Evolutionary conservation across 129 eudicot genomes (phyloP).

Genomic region (Silybum marianum): DNA sequence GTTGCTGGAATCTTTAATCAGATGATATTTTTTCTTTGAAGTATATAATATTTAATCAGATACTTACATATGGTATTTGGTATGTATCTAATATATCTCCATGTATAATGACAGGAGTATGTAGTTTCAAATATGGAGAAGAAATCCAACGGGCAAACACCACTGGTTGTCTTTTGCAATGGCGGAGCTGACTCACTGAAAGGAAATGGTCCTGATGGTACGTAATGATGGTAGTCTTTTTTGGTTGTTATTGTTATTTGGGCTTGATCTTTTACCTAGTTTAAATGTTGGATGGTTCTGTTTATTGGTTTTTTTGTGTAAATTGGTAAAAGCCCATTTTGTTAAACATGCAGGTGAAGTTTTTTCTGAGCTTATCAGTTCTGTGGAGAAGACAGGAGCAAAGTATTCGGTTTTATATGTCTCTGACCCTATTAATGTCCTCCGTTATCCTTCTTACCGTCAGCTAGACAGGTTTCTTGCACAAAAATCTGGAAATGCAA

Average conservation of each 20-base stretch:
- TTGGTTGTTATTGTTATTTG: not conserved
- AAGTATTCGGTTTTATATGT: conserved; percentile 76
- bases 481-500: conserved; percentile 61
- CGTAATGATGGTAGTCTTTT: conserved; percentile 1
- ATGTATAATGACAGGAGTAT: conserved; percentile 53
- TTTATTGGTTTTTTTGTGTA: not conserved
- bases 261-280: not conserved
- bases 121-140: conserved; percentile 58
- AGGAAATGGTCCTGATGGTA: conserved; percentile 64
- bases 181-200: conserved; percentile 39
- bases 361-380: conserved; percentile 61
- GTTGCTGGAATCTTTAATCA: conserved; percentile 4
- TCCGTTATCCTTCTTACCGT: conserved; percentile 50
- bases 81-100: conserved; percentile 12
- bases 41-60: conserved; percentile 8
- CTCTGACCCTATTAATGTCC: conserved; percentile 66
- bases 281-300: not conserved
- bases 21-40: no score
- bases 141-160: conserved; percentile 47
- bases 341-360: conserved; percentile 59
- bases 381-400: conserved; percentile 69
- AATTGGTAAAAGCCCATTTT: conserved; percentile 10
- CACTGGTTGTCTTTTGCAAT: conserved; percentile 69
- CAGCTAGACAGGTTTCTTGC: conserved; percentile 86
- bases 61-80: not conserved